These are phyloP conservation scores for Cymbopogon citratus DNA, from an alignment of 176 grass and related monocot genomes.

Conservation along the genomic window DNA sequence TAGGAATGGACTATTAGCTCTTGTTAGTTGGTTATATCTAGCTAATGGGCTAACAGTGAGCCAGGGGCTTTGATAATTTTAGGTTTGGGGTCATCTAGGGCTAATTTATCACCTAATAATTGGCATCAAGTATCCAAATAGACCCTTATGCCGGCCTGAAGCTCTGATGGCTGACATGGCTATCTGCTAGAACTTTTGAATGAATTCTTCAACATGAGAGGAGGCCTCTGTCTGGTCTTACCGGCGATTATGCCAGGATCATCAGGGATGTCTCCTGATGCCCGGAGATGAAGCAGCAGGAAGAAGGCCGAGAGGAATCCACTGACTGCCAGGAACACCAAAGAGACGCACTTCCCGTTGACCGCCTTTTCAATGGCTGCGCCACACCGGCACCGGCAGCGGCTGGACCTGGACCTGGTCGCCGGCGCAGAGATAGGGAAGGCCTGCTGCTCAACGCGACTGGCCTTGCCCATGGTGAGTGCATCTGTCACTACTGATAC, in stretches of 20 bases:
- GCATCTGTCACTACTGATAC: constrained; percentile 28
- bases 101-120: not conserved
- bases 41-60: not conserved
- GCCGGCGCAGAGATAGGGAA: not conserved
- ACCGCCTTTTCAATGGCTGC: not conserved
- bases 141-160: not conserved
- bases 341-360: not conserved
- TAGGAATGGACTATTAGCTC: not conserved
- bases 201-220: not conserved
- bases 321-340: constrained; percentile 18
- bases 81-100: not conserved
- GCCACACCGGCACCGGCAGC: not conserved
- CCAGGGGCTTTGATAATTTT: not conserved
- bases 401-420: not conserved
- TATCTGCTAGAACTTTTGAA: not conserved
- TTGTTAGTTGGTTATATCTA: not conserved
- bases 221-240: not conserved
- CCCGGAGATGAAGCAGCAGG: constrained; percentile 28
- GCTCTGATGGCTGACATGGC: not conserved
- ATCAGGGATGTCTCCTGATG: constrained; percentile 19
- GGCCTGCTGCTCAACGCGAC: constrained; percentile 31
- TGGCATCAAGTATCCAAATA: not conserved
- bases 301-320: constrained; percentile 41
- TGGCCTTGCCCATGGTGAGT: constrained; percentile 46
- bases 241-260: constrained; percentile 25